phyloP scores from a whole-genome alignment of 1,139 yeast species.

The Sugiyamaella grinbergsii region DNA sequence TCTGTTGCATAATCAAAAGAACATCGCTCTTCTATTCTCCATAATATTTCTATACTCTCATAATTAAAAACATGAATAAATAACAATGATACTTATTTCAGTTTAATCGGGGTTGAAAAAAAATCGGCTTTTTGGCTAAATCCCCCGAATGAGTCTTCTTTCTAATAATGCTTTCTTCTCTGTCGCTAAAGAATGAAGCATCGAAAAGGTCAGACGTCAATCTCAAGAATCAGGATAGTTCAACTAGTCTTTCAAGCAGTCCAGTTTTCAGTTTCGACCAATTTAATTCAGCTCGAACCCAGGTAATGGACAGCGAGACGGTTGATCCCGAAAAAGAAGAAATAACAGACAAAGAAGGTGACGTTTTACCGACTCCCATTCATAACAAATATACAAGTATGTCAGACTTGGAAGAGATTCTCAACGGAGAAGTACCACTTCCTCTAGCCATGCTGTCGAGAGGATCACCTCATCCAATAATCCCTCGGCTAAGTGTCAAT shows the following conservation, averaged over 20 bases:
- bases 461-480: constrained; percentile 1
- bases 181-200: neutral
- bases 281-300: neutral
- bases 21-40: neutral
- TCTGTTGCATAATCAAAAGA: constrained; percentile 1
- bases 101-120: neutral
- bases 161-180: neutral
- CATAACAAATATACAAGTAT: constrained; percentile 15
- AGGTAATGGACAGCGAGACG: constrained; percentile 3
- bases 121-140: neutral
- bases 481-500: neutral
- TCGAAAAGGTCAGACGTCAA: neutral
- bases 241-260: neutral
- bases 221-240: neutral
- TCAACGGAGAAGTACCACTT: constrained; percentile 8
- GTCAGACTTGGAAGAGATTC: constrained; percentile 12
- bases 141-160: neutral
- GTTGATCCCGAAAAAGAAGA: neutral
- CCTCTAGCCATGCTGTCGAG: constrained; percentile 1
- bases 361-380: constrained; percentile 17
- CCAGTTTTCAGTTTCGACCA: neutral
- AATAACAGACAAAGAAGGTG: too few species aligned
- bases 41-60: neutral
- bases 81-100: neutral
- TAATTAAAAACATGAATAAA: constrained; percentile 4